Evolutionary conservation across 2,329 filamentous ascomycete genomes (phyloP), one percentile per base, ranked within the genome.

Genomic region (Chaetomium olivaceum): DNA sequence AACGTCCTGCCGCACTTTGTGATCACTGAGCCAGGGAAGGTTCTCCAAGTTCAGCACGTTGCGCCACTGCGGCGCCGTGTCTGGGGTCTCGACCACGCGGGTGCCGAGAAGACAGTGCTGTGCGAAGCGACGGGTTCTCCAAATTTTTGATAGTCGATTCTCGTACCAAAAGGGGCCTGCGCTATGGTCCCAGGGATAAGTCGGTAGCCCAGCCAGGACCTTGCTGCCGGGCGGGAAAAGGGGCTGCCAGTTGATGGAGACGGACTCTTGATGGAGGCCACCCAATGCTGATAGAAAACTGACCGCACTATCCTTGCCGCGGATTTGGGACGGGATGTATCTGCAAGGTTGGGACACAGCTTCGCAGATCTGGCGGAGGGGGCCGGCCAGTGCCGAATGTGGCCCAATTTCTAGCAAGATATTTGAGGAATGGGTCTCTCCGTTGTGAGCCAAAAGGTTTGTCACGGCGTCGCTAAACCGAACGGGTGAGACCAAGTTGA

Each of bases 1-100:
- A 6, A 76, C 67, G 1, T 72, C 71, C 8, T 69, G 69, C 36
- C 68, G 66, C 58, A 75, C 63, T 71, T 75, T 36, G 61, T 85
- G 82, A 62, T 84, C 80, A 1, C 72, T 71, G 5, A 83, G 69
- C 83, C 83, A 85, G 0, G 80, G 79, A 1, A 75, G 73, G 4
- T 80, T 76, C 12, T 78, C 73, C 0, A 79, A 61, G 0, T 76
- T 75, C 11, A 83, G 73, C 21, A 81, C 73, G 57, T 81, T 81
- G 19, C 82, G 76, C 83, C 83, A 85, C 9, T 70, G 64, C 2
- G 76, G 75, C 2, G 73, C 68, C 8, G 74, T 59, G 1, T 74
- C 73, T 46, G 74, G 73, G 67, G 68, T 71, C 29, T 75, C 74
- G 9, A 67, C 27, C 11, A 68, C 61, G 5, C 60, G 70, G 8